Percentiles rank a stretch among this genome's conserved stretches.
phyloP scores from a whole-genome alignment of 192 early-diverging fungal genomes.

The Rhizophagus prolifer region DNA sequence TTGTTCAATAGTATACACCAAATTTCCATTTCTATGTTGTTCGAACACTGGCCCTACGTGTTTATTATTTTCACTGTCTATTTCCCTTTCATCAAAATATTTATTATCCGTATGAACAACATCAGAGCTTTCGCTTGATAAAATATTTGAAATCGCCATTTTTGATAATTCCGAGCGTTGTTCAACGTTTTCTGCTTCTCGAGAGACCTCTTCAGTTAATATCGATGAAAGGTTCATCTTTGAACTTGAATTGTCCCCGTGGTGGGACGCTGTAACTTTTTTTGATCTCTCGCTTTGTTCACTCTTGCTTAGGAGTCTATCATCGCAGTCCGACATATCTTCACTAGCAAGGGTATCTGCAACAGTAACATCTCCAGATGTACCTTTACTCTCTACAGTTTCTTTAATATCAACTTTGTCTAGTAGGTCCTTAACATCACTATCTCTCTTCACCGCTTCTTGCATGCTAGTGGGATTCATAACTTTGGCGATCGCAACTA shows the following conservation, averaged over 20 bases:
- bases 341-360: neutral
- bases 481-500: no score
- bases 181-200: neutral
- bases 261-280: neutral
- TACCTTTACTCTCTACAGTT: neutral
- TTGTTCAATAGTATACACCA: neutral
- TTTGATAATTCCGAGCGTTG: neutral
- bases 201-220: neutral
- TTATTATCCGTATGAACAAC: neutral
- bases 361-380: neutral
- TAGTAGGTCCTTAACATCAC: neutral
- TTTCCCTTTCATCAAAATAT: neutral
- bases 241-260: neutral
- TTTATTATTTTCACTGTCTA: neutral
- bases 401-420: neutral
- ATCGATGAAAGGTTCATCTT: neutral
- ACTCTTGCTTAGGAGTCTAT: neutral
- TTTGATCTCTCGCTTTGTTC: neutral
- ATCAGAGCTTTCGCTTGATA: neutral
- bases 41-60: neutral
- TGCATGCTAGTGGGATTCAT: no score
- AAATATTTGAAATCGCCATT: neutral
- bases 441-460: no score
- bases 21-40: neutral
- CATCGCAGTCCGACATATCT: neutral